phyloP scores from a whole-genome alignment of 2,329 filamentous ascomycete genomes.

The Exophiala calicioides region DNA sequence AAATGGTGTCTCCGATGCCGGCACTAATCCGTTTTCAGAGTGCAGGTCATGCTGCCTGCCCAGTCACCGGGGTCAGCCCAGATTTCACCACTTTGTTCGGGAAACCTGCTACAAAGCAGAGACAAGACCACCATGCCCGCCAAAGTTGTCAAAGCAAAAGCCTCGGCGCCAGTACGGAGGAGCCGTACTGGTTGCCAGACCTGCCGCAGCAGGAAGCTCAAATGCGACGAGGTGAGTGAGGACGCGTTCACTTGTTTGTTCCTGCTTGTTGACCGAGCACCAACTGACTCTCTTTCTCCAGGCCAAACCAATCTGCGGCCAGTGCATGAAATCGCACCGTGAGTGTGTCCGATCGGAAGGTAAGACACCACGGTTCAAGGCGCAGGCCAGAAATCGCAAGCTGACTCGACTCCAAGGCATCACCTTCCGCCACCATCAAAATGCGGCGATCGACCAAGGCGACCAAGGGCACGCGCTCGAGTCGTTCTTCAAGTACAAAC shows the following conservation, averaged over 20 bases:
- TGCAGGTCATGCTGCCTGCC: too few species aligned
- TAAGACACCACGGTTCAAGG: too few species aligned
- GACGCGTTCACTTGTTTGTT: conserved; percentile 1
- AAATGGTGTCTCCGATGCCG: too few species aligned
- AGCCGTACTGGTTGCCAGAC: conserved; percentile 32
- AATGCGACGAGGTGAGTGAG: conserved; percentile 31
- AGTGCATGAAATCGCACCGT: conserved; percentile 29
- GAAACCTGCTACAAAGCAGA: conserved; percentile 4
- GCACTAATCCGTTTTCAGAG: too few species aligned
- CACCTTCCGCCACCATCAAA: conserved; percentile 68
- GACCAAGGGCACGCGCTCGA: conserved; percentile 16
- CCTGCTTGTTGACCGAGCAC: conserved; percentile 3
- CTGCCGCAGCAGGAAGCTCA: conserved; percentile 30
- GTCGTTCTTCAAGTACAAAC: conserved; percentile 24
- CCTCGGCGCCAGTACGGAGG: conserved; percentile 17
- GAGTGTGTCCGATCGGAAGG: conserved; percentile 28
- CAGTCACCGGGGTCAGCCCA: not conserved
- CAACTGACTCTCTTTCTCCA: conserved; percentile 13
- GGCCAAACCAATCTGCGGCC: conserved; percentile 27
- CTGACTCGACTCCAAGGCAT: conserved; percentile 45
- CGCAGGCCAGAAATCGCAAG: too few species aligned
- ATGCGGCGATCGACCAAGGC: conserved; percentile 42
- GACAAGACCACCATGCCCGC: conserved; percentile 3
- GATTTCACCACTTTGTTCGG: not conserved
- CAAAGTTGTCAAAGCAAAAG: conserved; percentile 17